Percentiles rank a stretch among this genome's conserved stretches.
Conservation (phyloP, 371 early-diverging fungal genomes). For the Parasitella parasitica region DNA sequence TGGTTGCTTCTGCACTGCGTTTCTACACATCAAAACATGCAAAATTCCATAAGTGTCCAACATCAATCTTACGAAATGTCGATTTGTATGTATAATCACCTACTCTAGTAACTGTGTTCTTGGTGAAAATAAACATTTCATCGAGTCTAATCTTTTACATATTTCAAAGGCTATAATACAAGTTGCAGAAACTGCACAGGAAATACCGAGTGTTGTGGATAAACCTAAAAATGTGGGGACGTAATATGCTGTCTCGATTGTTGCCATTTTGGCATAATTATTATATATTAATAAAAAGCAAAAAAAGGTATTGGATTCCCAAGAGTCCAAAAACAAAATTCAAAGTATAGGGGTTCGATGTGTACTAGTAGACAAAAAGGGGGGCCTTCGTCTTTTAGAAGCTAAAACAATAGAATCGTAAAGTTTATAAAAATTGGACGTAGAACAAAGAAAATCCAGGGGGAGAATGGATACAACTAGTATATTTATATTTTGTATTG, state of each 20-base stretch:
- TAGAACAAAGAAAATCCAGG: background rate
- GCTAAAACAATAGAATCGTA: background rate
- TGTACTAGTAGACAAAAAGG: background rate
- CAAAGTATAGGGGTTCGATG: background rate
- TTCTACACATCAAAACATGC: conserved; percentile 23
- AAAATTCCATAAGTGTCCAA: too few species aligned
- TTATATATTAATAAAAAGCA: background rate
- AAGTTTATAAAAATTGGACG: background rate
- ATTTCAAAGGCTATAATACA: conserved; percentile 55
- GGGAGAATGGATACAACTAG: background rate
- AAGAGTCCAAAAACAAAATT: background rate
- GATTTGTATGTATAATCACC: too few species aligned
- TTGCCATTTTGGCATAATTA: conserved; percentile 27
- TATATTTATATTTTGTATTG: background rate
- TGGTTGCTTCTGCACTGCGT: conserved; percentile 38
- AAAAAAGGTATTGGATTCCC: background rate
- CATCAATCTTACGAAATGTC: too few species aligned
- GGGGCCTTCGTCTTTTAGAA: background rate
- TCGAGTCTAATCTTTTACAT: conserved; percentile 40
- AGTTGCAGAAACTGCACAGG: conserved; percentile 40
- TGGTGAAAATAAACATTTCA: conserved; percentile 59
- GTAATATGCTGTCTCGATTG: conserved; percentile 44
- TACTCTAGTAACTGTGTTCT: conserved; percentile 51
- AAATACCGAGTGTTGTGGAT: conserved; percentile 49
- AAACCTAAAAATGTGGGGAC: conserved; percentile 46